These are phyloP conservation scores for Fragaria ananassa DNA, from an alignment of 306 rosid genomes.

Conservation along the genomic window DNA sequence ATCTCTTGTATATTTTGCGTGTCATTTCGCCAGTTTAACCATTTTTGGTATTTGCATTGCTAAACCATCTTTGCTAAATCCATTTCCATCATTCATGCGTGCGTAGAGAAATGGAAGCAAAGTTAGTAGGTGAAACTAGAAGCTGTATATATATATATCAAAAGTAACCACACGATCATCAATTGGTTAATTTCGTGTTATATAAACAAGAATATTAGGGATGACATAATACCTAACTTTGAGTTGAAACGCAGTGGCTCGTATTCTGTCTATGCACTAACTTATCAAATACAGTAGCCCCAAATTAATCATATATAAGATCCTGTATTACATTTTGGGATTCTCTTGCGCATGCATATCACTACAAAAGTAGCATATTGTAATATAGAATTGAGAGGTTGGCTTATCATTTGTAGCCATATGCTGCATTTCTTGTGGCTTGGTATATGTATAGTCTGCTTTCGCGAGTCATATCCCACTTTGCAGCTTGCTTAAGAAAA, in stretches of 20 bases:
- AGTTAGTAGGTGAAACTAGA: constrained; percentile 1
- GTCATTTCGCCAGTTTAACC: constrained; percentile 14
- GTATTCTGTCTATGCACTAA: constrained; percentile 56
- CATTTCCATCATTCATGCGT: neutral
- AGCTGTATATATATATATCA: neutral
- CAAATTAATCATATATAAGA: neutral
- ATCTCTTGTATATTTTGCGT: neutral
- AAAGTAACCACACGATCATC: neutral
- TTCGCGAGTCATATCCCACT: constrained; percentile 75
- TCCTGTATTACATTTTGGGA: constrained; percentile 30
- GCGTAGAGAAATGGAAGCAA: neutral
- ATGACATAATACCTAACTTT: constrained; percentile 23
- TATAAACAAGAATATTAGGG: neutral
- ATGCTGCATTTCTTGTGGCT: neutral
- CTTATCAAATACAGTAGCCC: constrained; percentile 33
- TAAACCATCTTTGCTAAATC: neutral
- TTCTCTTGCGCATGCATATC: constrained; percentile 47
- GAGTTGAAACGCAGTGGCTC: constrained; percentile 73
- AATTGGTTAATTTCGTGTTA: neutral
- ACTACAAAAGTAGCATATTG: constrained; percentile 21
- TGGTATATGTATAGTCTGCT: constrained; percentile 24
- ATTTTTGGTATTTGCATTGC: constrained; percentile 7
- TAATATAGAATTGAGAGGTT: neutral
- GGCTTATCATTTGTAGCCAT: constrained; percentile 30
- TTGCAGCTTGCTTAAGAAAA: constrained; percentile 8